Evolutionary conservation across 768 basidiomycete species (phyloP).

Genomic region (Postia placenta): DNA sequence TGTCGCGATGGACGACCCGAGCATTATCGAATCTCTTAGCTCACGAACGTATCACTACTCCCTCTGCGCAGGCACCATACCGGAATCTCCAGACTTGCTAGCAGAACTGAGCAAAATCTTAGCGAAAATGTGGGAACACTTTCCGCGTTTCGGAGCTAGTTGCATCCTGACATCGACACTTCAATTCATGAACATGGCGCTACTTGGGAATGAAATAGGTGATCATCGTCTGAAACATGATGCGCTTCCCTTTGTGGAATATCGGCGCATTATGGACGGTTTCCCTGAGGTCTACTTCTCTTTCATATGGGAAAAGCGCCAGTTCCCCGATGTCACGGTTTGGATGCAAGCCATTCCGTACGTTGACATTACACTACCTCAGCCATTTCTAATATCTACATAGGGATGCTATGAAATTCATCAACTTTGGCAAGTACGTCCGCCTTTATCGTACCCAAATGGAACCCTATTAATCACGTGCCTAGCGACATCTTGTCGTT

Average conservation of each 20-base stretch:
- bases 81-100: not conserved
- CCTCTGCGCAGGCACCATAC: not conserved
- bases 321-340: not conserved
- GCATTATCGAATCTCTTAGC: not conserved
- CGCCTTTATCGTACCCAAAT: no score
- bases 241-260: not conserved
- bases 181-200: not conserved
- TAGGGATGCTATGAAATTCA: no score
- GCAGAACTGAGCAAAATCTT: not conserved
- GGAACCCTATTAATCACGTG: no score
- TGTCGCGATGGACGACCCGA: not conserved
- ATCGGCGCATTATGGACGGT: not conserved
- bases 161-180: not conserved
- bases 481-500: no score
- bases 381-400: no score
- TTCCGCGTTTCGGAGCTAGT: not conserved
- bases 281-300: not conserved
- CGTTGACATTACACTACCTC: no score
- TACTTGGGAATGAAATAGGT: not conserved
- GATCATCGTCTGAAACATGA: not conserved
- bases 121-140: not conserved
- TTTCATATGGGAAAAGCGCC: slow-evolving; percentile 1
- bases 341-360: slow-evolving; percentile 1
- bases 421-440: no score
- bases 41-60: not conserved